Percentiles rank a stretch among this genome's conserved stretches.
Conservation (phyloP, 352 stramenopile species). For the Globisporangium apiculatum region DNA sequence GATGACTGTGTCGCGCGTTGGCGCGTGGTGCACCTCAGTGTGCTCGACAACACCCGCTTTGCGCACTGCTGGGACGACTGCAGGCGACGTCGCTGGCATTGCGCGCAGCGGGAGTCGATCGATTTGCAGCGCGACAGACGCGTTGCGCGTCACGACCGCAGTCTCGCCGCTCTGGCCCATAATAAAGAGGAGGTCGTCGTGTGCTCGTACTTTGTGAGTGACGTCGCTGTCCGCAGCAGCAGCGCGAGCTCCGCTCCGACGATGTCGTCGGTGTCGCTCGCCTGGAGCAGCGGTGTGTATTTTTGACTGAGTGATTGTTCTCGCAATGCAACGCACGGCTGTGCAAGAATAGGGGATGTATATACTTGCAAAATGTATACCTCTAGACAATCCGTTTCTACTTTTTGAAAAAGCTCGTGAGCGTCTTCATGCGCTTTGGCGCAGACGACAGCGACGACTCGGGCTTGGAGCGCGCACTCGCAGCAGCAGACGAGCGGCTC, state of each 20-base stretch:
- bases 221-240: not conserved
- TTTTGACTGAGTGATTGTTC: not conserved
- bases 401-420: conserved; percentile 63
- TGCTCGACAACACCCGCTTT: not conserved
- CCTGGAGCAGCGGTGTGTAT: not conserved
- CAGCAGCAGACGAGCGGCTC: conserved; percentile 2
- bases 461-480: no score
- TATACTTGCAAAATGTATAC: conserved; percentile 8
- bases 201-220: not conserved
- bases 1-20: conserved; percentile 29
- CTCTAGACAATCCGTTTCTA: conserved; percentile 12
- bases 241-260: not conserved
- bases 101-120: conserved; percentile 3
- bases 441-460: not conserved
- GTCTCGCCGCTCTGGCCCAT: conserved; percentile 7
- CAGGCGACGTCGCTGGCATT: conserved; percentile 1
- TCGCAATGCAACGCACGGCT: not conserved
- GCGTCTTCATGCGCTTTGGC: conserved; percentile 45
- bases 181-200: not conserved
- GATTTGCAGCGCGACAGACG: conserved; percentile 10
- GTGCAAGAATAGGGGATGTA: not conserved
- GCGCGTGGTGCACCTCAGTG: not conserved
- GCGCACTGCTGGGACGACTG: conserved; percentile 1
- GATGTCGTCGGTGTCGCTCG: not conserved
- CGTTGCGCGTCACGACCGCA: not conserved